Evolutionary conservation across 257 asterid species (phyloP).

Genomic region (Solanum etuberosum): DNA sequence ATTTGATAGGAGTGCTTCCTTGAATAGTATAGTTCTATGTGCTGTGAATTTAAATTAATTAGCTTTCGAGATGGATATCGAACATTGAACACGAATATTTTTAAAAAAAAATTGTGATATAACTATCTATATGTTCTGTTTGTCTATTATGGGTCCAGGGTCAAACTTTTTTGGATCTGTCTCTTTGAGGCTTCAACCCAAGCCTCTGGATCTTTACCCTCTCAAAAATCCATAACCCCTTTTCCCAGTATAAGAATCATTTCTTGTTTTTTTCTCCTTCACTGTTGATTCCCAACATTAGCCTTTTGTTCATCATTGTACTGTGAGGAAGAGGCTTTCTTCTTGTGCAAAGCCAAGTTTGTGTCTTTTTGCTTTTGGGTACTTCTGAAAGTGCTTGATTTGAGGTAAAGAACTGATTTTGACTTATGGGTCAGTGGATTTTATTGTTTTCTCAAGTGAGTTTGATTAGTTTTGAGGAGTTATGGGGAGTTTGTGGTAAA

Average conservation of each 20-base stretch:
- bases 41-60: not conserved
- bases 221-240: not conserved
- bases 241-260: slow-evolving; percentile 1
- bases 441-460: not conserved
- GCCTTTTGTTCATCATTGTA: not conserved
- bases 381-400: not conserved
- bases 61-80: rapidly evolving
- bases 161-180: slow-evolving; percentile 30
- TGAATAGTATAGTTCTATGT: not conserved
- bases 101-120: not conserved
- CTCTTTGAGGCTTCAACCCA: not conserved
- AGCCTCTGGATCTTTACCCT: slow-evolving; percentile 3
- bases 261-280: not conserved
- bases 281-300: not conserved
- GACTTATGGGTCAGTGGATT: not conserved
- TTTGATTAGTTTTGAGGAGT: not conserved
- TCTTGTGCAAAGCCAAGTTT: not conserved
- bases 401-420: not conserved
- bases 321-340: not conserved
- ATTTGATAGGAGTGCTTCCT: not conserved
- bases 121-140: slow-evolving; percentile 11
- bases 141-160: slow-evolving; percentile 52
- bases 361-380: not conserved
- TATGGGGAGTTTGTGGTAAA: not conserved
- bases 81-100: rapidly evolving